Percentiles rank a stretch among this genome's conserved stretches.
These are phyloP conservation scores for Cicer cuneatum DNA, from an alignment of 306 rosid species.

Conservation along the genomic window DNA sequence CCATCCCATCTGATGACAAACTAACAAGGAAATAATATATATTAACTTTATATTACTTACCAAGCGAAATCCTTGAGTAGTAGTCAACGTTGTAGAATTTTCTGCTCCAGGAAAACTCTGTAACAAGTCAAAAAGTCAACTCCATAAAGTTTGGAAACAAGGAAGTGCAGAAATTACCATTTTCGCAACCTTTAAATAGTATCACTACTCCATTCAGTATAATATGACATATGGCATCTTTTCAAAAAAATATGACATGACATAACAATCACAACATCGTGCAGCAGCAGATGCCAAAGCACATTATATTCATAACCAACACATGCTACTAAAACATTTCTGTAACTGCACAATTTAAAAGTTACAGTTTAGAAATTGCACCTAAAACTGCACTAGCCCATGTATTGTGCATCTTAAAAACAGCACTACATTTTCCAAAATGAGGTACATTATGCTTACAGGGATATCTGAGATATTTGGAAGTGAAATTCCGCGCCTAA, in stretches of 20 bases:
- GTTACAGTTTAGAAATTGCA: slow-evolving; percentile 1
- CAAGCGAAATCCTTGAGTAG: slow-evolving; percentile 81
- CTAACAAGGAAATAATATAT: slow-evolving; percentile 27
- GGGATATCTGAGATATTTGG: slow-evolving; percentile 68
- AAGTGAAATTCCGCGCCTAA: slow-evolving; percentile 71
- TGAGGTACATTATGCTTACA: slow-evolving; percentile 60
- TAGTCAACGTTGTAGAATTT: slow-evolving; percentile 61
- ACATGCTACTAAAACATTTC: slow-evolving; percentile 36
- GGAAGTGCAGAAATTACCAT: slow-evolving; percentile 37
- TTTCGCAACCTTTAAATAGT: slow-evolving; percentile 25
- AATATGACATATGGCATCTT: too few relatives aligned
- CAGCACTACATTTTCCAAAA: slow-evolving; percentile 37
- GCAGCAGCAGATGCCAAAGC: slow-evolving; percentile 21
- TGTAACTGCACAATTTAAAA: neutral
- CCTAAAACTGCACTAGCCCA: slow-evolving; percentile 27
- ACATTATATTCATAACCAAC: slow-evolving; percentile 28
- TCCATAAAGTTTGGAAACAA: slow-evolving; percentile 9
- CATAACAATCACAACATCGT: slow-evolving; percentile 6
- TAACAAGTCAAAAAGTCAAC: slow-evolving; percentile 44
- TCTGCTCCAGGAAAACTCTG: slow-evolving; percentile 81
- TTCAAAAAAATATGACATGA: neutral
- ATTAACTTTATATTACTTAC: slow-evolving; percentile 57
- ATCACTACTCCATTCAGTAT: slow-evolving; percentile 14
- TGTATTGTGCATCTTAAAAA: slow-evolving; percentile 36
- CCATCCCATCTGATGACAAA: slow-evolving; percentile 31